phyloP scores from a whole-genome alignment of 495 filamentous ascomycete genomes.

The Xylaria grammica region DNA sequence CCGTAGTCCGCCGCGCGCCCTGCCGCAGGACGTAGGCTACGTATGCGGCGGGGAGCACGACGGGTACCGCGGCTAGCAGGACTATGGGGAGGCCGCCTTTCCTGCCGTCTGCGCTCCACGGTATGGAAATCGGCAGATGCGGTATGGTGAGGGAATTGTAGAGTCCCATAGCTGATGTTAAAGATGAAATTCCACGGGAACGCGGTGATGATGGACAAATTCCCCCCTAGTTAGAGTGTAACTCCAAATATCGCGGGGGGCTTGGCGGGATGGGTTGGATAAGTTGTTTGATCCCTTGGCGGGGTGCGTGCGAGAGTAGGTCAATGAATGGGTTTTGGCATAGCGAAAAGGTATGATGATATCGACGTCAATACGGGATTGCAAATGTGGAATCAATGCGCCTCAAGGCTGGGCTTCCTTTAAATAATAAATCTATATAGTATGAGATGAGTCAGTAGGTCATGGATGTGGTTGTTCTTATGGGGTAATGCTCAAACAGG shows the following conservation, averaged over 20 bases:
- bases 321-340: neutral
- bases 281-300: too few species aligned
- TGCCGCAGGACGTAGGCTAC: conserved; percentile 17
- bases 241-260: neutral
- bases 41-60: conserved; percentile 25
- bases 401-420: neutral
- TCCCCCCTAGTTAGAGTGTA: too few species aligned
- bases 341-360: neutral
- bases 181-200: neutral
- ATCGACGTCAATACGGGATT: too few species aligned
- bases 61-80: conserved; percentile 23
- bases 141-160: neutral
- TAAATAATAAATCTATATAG: neutral
- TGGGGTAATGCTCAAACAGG: neutral
- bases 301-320: too few species aligned
- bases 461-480: neutral
- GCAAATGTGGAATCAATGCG: neutral
- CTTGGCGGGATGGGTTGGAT: conserved; percentile 1
- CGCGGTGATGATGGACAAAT: neutral
- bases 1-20: conserved; percentile 12
- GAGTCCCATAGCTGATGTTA: neutral
- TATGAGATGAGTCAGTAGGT: neutral
- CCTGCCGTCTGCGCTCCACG: neutral
- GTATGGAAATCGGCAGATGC: neutral
- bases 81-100: conserved; percentile 14